These are phyloP conservation scores for Parietaria judaica DNA, from an alignment of 306 rosid genomes.

Conservation along the genomic window DNA sequence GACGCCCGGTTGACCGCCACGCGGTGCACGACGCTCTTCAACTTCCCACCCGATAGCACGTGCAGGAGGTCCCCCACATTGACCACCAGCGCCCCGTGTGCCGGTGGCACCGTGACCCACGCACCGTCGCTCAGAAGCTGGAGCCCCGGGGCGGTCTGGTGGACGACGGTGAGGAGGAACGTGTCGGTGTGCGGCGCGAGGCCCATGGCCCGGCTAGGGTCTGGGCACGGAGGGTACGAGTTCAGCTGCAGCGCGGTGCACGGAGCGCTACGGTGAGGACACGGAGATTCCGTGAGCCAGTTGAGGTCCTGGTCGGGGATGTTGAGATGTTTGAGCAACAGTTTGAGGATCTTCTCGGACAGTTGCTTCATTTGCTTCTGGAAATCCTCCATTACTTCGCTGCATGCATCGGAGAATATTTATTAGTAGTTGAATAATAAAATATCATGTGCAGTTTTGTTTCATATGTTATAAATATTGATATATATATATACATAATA, in stretches of 20 bases:
- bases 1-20: conserved; percentile 27
- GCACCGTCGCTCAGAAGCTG: conserved; percentile 40
- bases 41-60: conserved; percentile 48
- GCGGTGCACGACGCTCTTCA: conserved; percentile 43
- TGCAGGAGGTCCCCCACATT: conserved; percentile 58
- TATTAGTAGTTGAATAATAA: too few species aligned
- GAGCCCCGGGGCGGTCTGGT: conserved; percentile 51
- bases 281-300: conserved; percentile 23
- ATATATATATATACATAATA: too few species aligned
- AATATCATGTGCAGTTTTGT: too few species aligned
- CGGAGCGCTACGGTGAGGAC: neutral
- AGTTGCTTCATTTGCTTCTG: conserved; percentile 46
- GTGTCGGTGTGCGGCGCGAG: conserved; percentile 81
- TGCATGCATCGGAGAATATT: conserved; percentile 4
- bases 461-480: too few species aligned
- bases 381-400: conserved; percentile 44
- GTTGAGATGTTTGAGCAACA: conserved; percentile 29
- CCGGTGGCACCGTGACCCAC: conserved; percentile 48
- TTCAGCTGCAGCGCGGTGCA: conserved; percentile 50
- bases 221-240: conserved; percentile 59
- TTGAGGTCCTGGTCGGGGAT: conserved; percentile 18
- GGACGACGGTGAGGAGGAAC: conserved; percentile 50
- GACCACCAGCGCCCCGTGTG: conserved; percentile 30
- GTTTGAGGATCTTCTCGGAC: conserved; percentile 32
- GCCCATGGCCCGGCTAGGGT: conserved; percentile 61